These are phyloP conservation scores for Diaporthe nobilis DNA, from an alignment of 2,329 filamentous ascomycete species.

Conservation along the genomic window DNA sequence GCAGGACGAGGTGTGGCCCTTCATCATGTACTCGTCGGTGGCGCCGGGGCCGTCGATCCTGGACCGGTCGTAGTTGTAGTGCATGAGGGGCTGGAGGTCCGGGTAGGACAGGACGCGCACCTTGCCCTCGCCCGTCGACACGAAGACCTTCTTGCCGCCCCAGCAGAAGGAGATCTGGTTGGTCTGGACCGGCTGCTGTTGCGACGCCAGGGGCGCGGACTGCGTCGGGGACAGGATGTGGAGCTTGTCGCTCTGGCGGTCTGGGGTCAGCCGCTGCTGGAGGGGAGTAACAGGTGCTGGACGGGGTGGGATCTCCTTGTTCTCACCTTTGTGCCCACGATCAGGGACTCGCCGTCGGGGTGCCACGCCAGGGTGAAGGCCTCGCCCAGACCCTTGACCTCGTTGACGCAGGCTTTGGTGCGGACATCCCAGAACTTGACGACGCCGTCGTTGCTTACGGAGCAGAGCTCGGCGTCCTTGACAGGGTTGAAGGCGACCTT, in stretches of 20 bases:
- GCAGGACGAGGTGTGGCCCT: conserved; percentile 81
- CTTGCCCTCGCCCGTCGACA: conserved; percentile 79
- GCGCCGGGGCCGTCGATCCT: conserved; percentile 53
- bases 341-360: conserved; percentile 77
- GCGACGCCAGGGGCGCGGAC: conserved; percentile 67
- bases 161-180: conserved; percentile 84
- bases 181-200: conserved; percentile 74
- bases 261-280: not conserved
- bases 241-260: conserved; percentile 70
- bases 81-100: conserved; percentile 68
- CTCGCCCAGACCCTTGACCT: conserved; percentile 75
- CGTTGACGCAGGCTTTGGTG: conserved; percentile 78
- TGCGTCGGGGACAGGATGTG: conserved; percentile 74
- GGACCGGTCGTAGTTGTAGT: conserved; percentile 55
- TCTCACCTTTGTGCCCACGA: conserved; percentile 80
- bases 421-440: conserved; percentile 87
- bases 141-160: conserved; percentile 78
- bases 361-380: conserved; percentile 82
- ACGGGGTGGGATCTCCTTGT: not conserved
- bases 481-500: conserved; percentile 84
- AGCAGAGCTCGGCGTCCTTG: conserved; percentile 83
- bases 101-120: conserved; percentile 80
- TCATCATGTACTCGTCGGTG: conserved; percentile 70
- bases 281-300: not conserved
- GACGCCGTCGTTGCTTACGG: conserved; percentile 79